Evolutionary conservation across 2,329 filamentous ascomycete species (phyloP), one percentile per base, ranked within the genome.

Genomic region (Talaromyces sp.): DNA sequence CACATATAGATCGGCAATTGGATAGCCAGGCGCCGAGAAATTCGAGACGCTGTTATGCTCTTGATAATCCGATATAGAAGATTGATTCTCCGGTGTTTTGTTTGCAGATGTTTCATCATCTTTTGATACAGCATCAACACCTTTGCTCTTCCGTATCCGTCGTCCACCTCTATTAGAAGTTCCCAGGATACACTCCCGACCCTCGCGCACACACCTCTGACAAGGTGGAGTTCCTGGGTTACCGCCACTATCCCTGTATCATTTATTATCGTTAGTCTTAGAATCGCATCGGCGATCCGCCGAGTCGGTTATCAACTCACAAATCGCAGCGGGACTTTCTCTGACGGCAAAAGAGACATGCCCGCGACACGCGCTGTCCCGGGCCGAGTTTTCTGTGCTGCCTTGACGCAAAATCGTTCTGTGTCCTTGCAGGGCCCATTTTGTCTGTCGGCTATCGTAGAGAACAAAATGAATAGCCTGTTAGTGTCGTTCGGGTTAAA

Each of bases 141-240:
- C 75, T 68, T 77, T 80, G 71, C 84, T 85, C 70, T 85, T 86
- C 62, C 85, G 82, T 65, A 87, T 81, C 56, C 86, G 81, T 63
- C 85, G 80, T 15, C 86, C 86, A 54, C 86, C 86, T 63, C 85
- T 82, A 70, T 87, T 87, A 57, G 84, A 86, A 52, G 83, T 83
- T 8, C 85, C 85, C 22, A 87, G 80, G 11, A 87, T 80, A 72
- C 86, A 88, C 67, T 87, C 84, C 61, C 84, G 83, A 64, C 81
- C 79, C 68, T 87, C 85, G 69, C 83, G 82, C 67, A 84, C 81
- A 74, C 86, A 88, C 63, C 86, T 78, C 61, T 85, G 81, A 69
- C 86, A 88, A 31, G 86, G 86, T 33, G 80, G 80, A 78, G 82
- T 71, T 73, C 81, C 74, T 72, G 82, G 74, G 77, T 78, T 74